Evolutionary conservation across 2,329 filamentous ascomycete genomes (phyloP).

Genomic region (Dissoconium aciculare): DNA sequence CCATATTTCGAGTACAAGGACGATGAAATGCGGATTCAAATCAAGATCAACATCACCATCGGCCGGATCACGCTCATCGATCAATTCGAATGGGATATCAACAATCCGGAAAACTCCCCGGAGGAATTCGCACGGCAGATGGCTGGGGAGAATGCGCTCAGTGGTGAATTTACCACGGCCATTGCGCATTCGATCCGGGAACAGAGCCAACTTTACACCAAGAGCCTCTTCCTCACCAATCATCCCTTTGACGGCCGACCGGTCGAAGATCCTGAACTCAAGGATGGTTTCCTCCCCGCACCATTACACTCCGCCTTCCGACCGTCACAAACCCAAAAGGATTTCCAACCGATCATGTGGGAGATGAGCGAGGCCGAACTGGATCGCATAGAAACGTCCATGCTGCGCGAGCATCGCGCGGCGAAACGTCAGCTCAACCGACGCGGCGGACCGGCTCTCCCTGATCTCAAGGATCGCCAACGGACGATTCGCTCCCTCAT

Average conservation of each 20-base stretch:
- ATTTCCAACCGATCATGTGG: slow-evolving; percentile 85
- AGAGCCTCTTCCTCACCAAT: slow-evolving; percentile 80
- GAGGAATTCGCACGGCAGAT: slow-evolving; percentile 87
- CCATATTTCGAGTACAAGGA: slow-evolving; percentile 95
- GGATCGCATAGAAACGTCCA: slow-evolving; percentile 79
- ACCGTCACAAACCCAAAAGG: slow-evolving; percentile 82
- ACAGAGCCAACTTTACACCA: slow-evolving; percentile 85
- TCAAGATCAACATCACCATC: slow-evolving; percentile 96
- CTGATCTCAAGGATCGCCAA: slow-evolving; percentile 91
- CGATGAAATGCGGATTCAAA: slow-evolving; percentile 90
- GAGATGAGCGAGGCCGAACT: slow-evolving; percentile 83
- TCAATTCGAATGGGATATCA: slow-evolving; percentile 98
- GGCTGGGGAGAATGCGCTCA: slow-evolving; percentile 76
- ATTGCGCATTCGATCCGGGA: slow-evolving; percentile 97
- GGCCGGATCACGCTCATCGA: slow-evolving; percentile 86
- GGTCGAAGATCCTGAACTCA: slow-evolving; percentile 80
- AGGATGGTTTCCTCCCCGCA: slow-evolving; percentile 69
- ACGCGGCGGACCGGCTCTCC: slow-evolving; percentile 77
- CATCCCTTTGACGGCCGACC: slow-evolving; percentile 91
- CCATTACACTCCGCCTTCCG: slow-evolving; percentile 73
- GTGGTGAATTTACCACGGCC: slow-evolving; percentile 90
- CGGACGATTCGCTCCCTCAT: slow-evolving; percentile 84
- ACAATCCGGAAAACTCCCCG: slow-evolving; percentile 82
- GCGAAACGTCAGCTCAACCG: slow-evolving; percentile 94
- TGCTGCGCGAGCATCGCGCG: slow-evolving; percentile 81